Conservation (phyloP, 2,329 filamentous ascomycete species). For the Colletotrichum ledebouriae region DNA sequence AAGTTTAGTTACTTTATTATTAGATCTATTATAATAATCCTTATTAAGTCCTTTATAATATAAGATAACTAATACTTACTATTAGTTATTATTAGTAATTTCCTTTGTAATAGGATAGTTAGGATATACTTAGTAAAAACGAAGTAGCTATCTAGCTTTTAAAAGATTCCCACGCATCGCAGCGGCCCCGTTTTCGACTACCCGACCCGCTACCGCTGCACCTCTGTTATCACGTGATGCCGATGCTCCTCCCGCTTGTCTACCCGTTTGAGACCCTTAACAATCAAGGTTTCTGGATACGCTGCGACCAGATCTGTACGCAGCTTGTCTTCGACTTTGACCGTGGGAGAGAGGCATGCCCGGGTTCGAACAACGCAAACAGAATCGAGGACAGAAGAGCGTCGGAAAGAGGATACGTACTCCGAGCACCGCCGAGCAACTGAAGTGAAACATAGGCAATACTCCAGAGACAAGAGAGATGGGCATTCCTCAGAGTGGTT, state of each 20-base stretch:
- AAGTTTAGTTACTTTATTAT: too few species aligned
- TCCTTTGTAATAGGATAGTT: too few species aligned
- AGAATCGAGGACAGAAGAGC: neutral
- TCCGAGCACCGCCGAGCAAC: neutral
- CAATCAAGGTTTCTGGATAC: neutral
- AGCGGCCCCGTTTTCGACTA: slow-evolving; percentile 14
- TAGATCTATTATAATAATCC: too few species aligned
- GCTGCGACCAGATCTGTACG: neutral
- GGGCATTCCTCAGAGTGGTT: neutral
- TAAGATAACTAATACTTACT: too few species aligned
- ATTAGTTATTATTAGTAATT: too few species aligned
- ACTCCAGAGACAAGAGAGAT: neutral
- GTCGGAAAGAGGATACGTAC: neutral
- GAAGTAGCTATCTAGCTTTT: too few species aligned
- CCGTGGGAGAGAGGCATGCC: neutral
- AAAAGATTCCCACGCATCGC: neutral
- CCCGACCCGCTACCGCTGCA: neutral
- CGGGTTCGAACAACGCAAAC: neutral
- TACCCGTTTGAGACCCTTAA: neutral
- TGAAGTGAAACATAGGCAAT: neutral
- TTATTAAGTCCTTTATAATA: too few species aligned
- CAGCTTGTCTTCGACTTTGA: neutral
- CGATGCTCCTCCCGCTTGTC: too few species aligned
- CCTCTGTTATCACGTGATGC: neutral
- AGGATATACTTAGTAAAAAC: too few species aligned